Evolutionary conservation across 108 stramenopile genomes (phyloP), one percentile per base, ranked within the genome.

Genomic region (Discostella stelligeroides): DNA sequence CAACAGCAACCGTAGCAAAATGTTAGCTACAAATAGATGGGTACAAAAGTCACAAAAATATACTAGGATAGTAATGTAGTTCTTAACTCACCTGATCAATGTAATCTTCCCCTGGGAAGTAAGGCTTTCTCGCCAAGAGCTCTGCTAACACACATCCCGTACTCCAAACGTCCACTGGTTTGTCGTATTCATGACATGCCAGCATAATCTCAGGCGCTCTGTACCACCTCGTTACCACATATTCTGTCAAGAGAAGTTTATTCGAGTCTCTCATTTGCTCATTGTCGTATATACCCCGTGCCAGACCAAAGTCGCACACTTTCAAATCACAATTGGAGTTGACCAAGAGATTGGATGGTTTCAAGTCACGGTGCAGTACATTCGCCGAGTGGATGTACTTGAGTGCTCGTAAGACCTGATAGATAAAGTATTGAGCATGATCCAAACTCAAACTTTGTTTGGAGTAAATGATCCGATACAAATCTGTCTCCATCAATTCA

Each of bases 141-240:
- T 99, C 99, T 38, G 97, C 99, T 69, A 99, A 97, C 61, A 99
- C 98, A 72, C 99, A 99, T 7, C 99, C 99, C 8, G 98, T 97
- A 74, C 86, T 89, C 96, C 96, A 97, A 40, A 98, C 60, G 78
- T 97, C 96, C 50, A 99, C 95, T 28, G 98, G 96, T 76, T 94
- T 96, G 48, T 96, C 95, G 79, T 99, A 99, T 62, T 99, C 95
- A 58, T 98, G 98, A 74, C 96, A 97, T 3, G 98, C 95, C 57
- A 99, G 83, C 99, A 99, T 99, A 66, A 99, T 98, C 83, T 99
- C 99, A 45, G 98, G 99, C 8, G 99, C 98, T 23, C 99, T 89
- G 55, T 99, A 99, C 99, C 99, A 99, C 45, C 99, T 79, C 0
- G 98, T 98, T 15, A 97, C 96, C 21, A 99, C 97, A 72, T 97